phyloP scores from a whole-genome alignment of 2,329 filamentous ascomycete genomes.

The Karstenula rhodostoma region DNA sequence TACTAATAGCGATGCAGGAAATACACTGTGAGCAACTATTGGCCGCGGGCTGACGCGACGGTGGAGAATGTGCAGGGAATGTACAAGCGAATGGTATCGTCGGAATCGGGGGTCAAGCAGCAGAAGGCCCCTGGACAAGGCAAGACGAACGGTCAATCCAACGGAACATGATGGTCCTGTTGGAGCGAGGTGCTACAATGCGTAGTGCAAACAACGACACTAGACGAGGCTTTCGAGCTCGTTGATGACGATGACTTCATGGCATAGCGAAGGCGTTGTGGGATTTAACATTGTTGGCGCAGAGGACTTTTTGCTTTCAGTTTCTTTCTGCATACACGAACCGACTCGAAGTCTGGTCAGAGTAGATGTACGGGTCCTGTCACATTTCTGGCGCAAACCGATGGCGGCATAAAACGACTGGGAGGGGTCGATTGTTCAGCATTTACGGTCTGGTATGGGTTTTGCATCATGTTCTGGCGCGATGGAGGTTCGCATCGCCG shows the following conservation, averaged over 20 bases:
- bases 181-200: not conserved
- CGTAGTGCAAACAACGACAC: not conserved
- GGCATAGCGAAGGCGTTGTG: constrained; percentile 14
- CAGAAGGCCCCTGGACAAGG: constrained; percentile 18
- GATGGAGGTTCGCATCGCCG: constrained; percentile 14
- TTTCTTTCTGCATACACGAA: constrained; percentile 17
- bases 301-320: constrained; percentile 12
- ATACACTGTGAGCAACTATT: constrained; percentile 48
- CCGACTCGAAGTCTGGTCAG: not conserved
- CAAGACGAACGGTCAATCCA: constrained; percentile 23
- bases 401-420: constrained; percentile 14
- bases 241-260: constrained; percentile 14
- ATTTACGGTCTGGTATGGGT: constrained; percentile 8
- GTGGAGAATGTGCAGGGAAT: constrained; percentile 46
- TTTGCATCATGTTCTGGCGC: constrained; percentile 14
- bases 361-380: constrained; percentile 5
- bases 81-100: constrained; percentile 48
- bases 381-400: constrained; percentile 13
- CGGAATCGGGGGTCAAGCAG: constrained; percentile 33
- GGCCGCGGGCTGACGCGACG: constrained; percentile 44
- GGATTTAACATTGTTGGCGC: constrained; percentile 3
- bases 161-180: constrained; percentile 23
- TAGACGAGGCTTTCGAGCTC: constrained; percentile 1
- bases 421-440: constrained; percentile 9
- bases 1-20: constrained; percentile 42